These are phyloP conservation scores for Ceratobasidium sp. DNA, from an alignment of 1,284 basidiomycete species.

Conservation along the genomic window DNA sequence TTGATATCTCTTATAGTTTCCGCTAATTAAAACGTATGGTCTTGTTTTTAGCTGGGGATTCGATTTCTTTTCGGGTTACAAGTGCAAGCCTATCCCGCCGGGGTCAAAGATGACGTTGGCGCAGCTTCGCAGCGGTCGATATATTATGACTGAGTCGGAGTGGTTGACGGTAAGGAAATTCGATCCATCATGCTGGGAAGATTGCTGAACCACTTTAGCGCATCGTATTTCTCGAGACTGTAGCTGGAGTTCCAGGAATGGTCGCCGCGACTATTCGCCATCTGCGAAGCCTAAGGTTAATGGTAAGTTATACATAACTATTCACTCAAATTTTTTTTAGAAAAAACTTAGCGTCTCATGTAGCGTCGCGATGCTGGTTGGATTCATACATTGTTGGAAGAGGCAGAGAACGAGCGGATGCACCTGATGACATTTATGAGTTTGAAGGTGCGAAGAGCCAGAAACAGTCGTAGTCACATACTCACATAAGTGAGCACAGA, in stretches of 20 bases:
- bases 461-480: constrained; percentile 56
- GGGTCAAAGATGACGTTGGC: constrained; percentile 70
- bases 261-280: constrained; percentile 90
- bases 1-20: not conserved
- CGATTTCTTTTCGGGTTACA: constrained; percentile 85
- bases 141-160: constrained; percentile 76
- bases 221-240: constrained; percentile 88
- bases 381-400: constrained; percentile 87
- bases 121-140: constrained; percentile 78
- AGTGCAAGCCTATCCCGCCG: constrained; percentile 74
- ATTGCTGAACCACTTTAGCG: constrained; percentile 63
- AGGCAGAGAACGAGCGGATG: constrained; percentile 97
- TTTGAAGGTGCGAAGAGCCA: constrained; percentile 54
- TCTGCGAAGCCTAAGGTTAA: constrained; percentile 82
- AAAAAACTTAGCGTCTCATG: constrained; percentile 4
- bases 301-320: constrained; percentile 66
- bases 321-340: constrained; percentile 42
- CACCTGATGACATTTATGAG: constrained; percentile 75
- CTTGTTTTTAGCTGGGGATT: constrained; percentile 68
- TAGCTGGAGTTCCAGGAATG: constrained; percentile 96
- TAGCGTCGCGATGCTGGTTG: constrained; percentile 90
- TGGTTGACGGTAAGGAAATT: constrained; percentile 76
- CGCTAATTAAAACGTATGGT: too few relatives aligned
- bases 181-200: not conserved
- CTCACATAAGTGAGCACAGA: constrained; percentile 84